These are phyloP conservation scores for Suhomyces kilbournensis DNA, from an alignment of 805 yeast genomes.

Conservation along the genomic window DNA sequence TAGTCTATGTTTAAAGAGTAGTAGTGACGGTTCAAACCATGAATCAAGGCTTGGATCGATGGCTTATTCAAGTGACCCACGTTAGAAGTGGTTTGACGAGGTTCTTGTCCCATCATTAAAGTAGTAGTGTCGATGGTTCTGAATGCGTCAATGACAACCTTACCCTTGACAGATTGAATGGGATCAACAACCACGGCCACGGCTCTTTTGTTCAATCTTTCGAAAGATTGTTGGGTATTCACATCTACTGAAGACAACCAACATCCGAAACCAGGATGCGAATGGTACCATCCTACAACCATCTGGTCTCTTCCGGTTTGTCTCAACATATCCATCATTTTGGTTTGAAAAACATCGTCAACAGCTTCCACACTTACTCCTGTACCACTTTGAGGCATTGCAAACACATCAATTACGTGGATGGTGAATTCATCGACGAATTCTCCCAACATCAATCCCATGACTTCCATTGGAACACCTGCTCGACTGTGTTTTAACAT, in stretches of 20 bases:
- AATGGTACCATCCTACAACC: conserved; percentile 99
- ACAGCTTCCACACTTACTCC: conserved; percentile 99
- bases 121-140: conserved; percentile 86
- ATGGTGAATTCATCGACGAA: conserved; percentile 97
- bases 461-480: conserved; percentile 75
- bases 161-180: conserved; percentile 97
- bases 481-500: conserved; percentile 98
- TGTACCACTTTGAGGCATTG: conserved; percentile 98
- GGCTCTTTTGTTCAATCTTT: conserved; percentile 90
- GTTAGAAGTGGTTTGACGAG: conserved; percentile 95
- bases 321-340: conserved; percentile 98
- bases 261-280: conserved; percentile 97
- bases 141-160: conserved; percentile 98
- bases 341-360: conserved; percentile 97
- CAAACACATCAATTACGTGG: conserved; percentile 96
- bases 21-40: conserved; percentile 94
- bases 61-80: conserved; percentile 95
- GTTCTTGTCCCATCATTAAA: conserved; percentile 94
- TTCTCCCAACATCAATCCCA: conserved; percentile 99
- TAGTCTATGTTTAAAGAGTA: conserved; percentile 94
- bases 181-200: conserved; percentile 99
- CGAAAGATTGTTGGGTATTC: conserved; percentile 96
- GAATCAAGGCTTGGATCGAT: conserved; percentile 92
- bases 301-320: conserved; percentile 99
- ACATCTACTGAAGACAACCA: conserved; percentile 98